Base-by-base conservation (phyloP, 2,329 filamentous ascomycete genomes). In the Colletotrichum karsti region DNA sequence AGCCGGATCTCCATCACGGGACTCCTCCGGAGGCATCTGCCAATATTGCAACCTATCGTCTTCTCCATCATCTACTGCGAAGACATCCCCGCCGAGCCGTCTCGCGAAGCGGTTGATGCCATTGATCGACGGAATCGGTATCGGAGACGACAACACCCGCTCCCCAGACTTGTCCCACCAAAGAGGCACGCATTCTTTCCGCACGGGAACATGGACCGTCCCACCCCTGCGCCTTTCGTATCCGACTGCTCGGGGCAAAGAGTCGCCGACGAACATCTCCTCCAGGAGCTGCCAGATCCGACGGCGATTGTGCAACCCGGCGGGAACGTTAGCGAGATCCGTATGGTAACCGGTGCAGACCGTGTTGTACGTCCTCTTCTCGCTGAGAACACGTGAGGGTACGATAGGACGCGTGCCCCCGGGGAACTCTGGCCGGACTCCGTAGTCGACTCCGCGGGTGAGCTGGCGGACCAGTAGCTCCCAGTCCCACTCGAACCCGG, bases 201-300 rank as follows among this genome's bases (percentile, higher is more conserved):
- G 15, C 1, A 20, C 13, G 22, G 44, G 44, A 4, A 51, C 24
- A 18, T 35, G 28, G 8, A 0, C 9, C 24, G 44, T n/a, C 44
- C 0, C 24, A 0, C 8, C 18, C 0, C n/a, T 15, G 0, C 0
- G 26, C 20, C 20, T 7, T 12, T 30, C 26, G n/a, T 1, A 7
- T 15, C n/a, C 1, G 41, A 13, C 41, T 44, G n/a, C 1, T n/a
- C 41, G 10, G 9, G 53, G 53, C 5, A 44, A 5, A 4, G 53
- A 3, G 4, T 56, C 53, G 22, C 53, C 37, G 8, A 42, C 22
- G 28, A 42, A 42, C 20, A 18, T 42, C 37, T 44, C 37, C 8
- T 30, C 53, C 9, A 56, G 13, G 10, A 56, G 53, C 37, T 56
- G 53, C 53, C 37, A 56, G 10, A 56, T 5, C 2, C 53, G 53